Evolutionary conservation across 805 yeast species (phyloP).

Genomic region (Saturnispora galanensis): DNA sequence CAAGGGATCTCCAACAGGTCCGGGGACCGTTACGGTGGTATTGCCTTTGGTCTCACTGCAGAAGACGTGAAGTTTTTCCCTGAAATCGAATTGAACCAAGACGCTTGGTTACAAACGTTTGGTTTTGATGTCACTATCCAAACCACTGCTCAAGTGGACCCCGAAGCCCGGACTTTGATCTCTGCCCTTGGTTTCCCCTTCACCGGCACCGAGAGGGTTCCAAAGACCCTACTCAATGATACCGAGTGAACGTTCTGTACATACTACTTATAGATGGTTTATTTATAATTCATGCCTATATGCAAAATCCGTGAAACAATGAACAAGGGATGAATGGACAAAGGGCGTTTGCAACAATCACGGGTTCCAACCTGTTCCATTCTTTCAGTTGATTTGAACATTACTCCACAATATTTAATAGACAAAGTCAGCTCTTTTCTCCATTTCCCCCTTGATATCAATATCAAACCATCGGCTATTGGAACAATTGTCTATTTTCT

Average conservation of each 20-base stretch:
- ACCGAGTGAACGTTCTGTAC: constrained; percentile 1
- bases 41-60: constrained; percentile 72
- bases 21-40: constrained; percentile 81
- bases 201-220: constrained; percentile 38
- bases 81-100: constrained; percentile 84
- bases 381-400: too few relatives aligned
- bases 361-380: too few relatives aligned
- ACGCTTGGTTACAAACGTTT: constrained; percentile 76
- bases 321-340: too few relatives aligned
- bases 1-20: constrained; percentile 63
- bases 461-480: too few relatives aligned
- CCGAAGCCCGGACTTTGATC: constrained; percentile 76
- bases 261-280: neutral
- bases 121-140: constrained; percentile 81
- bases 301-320: too few relatives aligned
- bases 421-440: too few relatives aligned
- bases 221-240: constrained; percentile 22
- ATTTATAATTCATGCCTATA: too few relatives aligned
- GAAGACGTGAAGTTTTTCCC: constrained; percentile 81
- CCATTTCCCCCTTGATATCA: too few relatives aligned
- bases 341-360: too few relatives aligned
- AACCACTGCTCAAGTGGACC: constrained; percentile 84
- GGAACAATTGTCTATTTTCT: too few relatives aligned
- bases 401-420: too few relatives aligned
- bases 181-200: constrained; percentile 81